A percentile compares a stretch with the other conserved stretches of the same genome.
These are phyloP conservation scores for Aurantiochytrium sp. DNA, from an alignment of 108 stramenopile species.

Conservation along the genomic window DNA sequence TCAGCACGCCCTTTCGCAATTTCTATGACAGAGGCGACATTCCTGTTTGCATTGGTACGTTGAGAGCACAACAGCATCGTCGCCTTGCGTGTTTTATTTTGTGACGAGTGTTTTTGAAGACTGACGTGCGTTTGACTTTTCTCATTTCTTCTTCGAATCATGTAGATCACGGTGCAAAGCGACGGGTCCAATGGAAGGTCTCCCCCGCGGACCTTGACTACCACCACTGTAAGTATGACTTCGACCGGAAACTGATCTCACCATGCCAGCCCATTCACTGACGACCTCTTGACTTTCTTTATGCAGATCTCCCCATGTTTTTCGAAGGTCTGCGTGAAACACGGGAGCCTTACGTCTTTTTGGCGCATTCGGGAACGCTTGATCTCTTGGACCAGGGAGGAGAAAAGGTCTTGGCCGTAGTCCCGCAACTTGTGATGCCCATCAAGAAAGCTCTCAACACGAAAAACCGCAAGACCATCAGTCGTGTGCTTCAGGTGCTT, in stretches of 20 bases:
- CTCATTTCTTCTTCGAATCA: too few species aligned
- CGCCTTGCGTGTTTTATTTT: background rate
- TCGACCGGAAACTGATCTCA: too few species aligned
- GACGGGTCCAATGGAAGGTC: slow-evolving; percentile 71
- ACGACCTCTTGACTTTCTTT: background rate
- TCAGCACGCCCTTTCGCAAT: slow-evolving; percentile 41
- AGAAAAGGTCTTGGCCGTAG: slow-evolving; percentile 64
- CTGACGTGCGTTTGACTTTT: background rate
- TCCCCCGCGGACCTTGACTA: background rate
- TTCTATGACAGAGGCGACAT: slow-evolving; percentile 76
- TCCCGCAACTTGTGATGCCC: slow-evolving; percentile 76
- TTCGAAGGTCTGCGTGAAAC: slow-evolving; percentile 76
- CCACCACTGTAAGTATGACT: background rate
- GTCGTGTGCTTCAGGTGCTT: slow-evolving; percentile 69
- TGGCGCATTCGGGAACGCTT: slow-evolving; percentile 72
- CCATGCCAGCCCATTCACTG: too few species aligned
- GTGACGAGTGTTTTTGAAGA: background rate
- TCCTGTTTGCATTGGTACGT: slow-evolving; percentile 63
- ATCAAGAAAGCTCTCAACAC: slow-evolving; percentile 79
- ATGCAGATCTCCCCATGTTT: slow-evolving; percentile 77
- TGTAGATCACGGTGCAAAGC: slow-evolving; percentile 60
- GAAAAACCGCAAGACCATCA: slow-evolving; percentile 59
- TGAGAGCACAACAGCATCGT: background rate
- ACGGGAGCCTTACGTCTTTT: slow-evolving; percentile 71
- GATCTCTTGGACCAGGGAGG: slow-evolving; percentile 68